Base-by-base conservation (phyloP, 2,329 filamentous ascomycete species). In the Sarocladium strictum region DNA sequence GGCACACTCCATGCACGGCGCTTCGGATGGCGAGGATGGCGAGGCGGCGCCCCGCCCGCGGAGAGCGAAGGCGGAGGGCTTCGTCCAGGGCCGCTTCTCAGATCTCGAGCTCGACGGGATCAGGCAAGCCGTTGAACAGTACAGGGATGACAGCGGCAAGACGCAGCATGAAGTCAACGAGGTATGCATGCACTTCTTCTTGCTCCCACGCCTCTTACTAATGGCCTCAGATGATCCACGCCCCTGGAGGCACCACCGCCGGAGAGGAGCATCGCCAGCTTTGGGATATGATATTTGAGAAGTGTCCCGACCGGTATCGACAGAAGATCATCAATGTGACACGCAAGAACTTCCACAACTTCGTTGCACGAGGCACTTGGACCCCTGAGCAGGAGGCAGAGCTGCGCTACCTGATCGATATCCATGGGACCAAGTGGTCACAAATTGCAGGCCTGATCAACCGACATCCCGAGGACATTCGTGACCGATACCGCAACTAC, bases 401-500 rank as follows among this genome's bases (percentile, higher is more conserved):
- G 56, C 65, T 72, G 47, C 57, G 62, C 12, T 64, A 65, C 21
- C 65, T 72, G 14, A 72, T 71, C 14, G 58, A 63, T 11, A 58
- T 64, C 2, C 65, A 72, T 53, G 68, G 67, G 6, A 76, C 72
- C 15, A 79, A 82, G 56, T 91, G 86, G 84, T 76, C 76, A 11
- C 60, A 74, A 26, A 86, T 91, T 58, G 81, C 77, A 0, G 71
- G 75, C n/a, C 59, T 80, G 21, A 77, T 89, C 58, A 84, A 84
- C 58, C 83, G 88, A 5, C 78, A 83, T 37, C 75, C 80, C 0
- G 79, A 83, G 57, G 86, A 90, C 63, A 76, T 85, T 53, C 79
- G 86, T 52, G 86, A 90, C 64, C 82, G 87, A 3, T 89, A 85
- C 73, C 77, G 84, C 37, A 87, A 89, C 61, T 84, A 86, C 61